Percentiles rank a stretch among this genome's conserved stretches.
Conservation (phyloP, 129 eudicot species). For the Saussurea involucrata region DNA sequence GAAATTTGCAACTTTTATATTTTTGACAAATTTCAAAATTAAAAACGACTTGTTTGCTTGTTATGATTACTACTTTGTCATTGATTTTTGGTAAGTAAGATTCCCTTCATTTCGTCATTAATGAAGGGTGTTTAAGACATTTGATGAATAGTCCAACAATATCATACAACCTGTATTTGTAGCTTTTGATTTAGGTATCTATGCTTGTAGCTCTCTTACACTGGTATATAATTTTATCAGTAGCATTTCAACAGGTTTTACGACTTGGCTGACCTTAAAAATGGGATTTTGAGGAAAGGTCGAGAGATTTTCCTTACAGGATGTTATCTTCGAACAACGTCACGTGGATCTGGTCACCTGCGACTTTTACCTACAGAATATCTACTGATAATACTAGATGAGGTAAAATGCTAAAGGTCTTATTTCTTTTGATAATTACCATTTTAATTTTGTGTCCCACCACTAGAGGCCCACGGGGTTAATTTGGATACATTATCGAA, state of each 20-base stretch:
- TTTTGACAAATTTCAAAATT: neutral
- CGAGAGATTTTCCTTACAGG: constrained; percentile 81
- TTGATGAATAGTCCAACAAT: neutral
- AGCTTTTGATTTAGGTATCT: constrained; percentile 8
- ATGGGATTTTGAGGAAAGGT: constrained; percentile 87
- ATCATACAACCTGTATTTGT: neutral
- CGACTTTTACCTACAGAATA: constrained; percentile 92
- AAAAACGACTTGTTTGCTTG: neutral
- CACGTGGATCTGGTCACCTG: constrained; percentile 52
- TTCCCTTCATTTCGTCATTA: neutral
- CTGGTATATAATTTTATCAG: constrained; percentile 11
- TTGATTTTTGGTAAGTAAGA: neutral
- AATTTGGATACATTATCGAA: too few relatives aligned
- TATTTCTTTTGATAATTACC: neutral
- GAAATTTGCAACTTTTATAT: neutral
- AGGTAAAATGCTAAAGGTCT: constrained; percentile 43
- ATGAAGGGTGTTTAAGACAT: neutral
- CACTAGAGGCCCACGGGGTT: too few relatives aligned
- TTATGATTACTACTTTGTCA: neutral
- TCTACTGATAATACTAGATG: constrained; percentile 73
- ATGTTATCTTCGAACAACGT: constrained; percentile 75
- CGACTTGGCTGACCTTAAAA: constrained; percentile 61
- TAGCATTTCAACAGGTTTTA: constrained; percentile 58
- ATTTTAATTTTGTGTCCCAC: neutral
- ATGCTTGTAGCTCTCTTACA: constrained; percentile 12